Evolutionary conservation across 805 yeast genomes (phyloP).

Genomic region (Ogataea pignaliae): DNA sequence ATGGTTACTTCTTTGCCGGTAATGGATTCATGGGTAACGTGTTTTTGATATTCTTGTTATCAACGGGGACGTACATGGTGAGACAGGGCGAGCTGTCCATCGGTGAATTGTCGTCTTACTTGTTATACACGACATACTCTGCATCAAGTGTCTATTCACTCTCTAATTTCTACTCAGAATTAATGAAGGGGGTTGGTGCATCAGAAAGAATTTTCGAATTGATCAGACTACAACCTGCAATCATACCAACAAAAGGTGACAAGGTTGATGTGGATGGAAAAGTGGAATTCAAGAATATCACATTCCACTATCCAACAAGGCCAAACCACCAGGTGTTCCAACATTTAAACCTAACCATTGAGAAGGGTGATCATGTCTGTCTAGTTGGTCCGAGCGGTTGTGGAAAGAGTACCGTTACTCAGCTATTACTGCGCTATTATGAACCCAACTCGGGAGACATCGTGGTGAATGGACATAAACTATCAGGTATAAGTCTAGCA

Average conservation of each 20-base stretch:
- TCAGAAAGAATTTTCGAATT: constrained; percentile 88
- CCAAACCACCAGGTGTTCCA: constrained; percentile 63
- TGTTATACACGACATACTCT: constrained; percentile 93
- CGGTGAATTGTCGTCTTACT: constrained; percentile 87
- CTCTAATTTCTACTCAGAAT: constrained; percentile 85
- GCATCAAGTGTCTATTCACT: constrained; percentile 91
- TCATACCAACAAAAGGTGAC: constrained; percentile 61
- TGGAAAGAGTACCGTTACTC: constrained; percentile 87
- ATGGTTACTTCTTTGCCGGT: constrained; percentile 71
- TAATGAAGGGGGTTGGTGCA: constrained; percentile 97
- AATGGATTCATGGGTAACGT: constrained; percentile 84
- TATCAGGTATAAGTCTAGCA: constrained; percentile 64
- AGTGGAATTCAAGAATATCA: constrained; percentile 58
- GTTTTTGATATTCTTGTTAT: constrained; percentile 69
- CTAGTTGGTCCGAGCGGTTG: constrained; percentile 97
- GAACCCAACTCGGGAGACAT: constrained; percentile 70
- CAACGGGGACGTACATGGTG: constrained; percentile 81
- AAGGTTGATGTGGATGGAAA: constrained; percentile 45
- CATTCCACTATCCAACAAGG: constrained; percentile 82
- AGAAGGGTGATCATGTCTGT: constrained; percentile 84
- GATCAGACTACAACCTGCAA: constrained; percentile 69
- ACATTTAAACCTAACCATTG: constrained; percentile 53
- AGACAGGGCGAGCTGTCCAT: constrained; percentile 68
- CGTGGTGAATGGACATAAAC: constrained; percentile 57
- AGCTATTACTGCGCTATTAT: constrained; percentile 75